Percentiles rank a stretch among this genome's conserved stretches.
These are phyloP conservation scores for Vanilla planifolia DNA, from an alignment of 106 monocot genomes.

Conservation along the genomic window DNA sequence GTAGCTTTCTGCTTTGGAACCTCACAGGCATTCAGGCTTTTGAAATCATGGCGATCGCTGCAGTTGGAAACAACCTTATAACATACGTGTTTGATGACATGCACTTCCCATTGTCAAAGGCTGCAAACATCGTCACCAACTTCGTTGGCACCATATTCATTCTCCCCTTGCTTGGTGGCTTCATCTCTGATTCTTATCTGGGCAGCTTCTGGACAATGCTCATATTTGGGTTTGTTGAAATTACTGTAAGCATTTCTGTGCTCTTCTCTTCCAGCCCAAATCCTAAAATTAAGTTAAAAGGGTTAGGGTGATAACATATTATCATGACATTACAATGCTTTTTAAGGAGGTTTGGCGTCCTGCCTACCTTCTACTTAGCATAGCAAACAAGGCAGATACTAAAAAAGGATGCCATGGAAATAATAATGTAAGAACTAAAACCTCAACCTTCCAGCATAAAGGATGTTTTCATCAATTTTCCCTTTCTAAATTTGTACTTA, in stretches of 20 bases:
- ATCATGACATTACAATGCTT: too few species aligned
- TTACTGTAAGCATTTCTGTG: conserved; percentile 46
- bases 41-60: conserved; percentile 97
- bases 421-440: too few species aligned
- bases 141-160: conserved; percentile 91
- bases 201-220: conserved; percentile 97
- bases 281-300: too few species aligned
- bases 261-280: neutral
- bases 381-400: too few species aligned
- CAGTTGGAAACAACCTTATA: conserved; percentile 96
- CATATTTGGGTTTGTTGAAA: conserved; percentile 86
- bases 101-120: conserved; percentile 75
- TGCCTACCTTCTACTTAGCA: too few species aligned
- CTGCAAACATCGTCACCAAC: conserved; percentile 93
- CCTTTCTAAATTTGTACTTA: neutral
- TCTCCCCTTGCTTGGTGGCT: conserved; percentile 83
- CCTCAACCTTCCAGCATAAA: neutral
- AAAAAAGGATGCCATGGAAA: too few species aligned
- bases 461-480: neutral
- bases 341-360: too few species aligned
- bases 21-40: conserved; percentile 76
- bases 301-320: too few species aligned
- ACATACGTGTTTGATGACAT: conserved; percentile 96
- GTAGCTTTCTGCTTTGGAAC: neutral
- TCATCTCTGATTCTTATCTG: conserved; percentile 93